Conservation (phyloP, 768 basidiomycete genomes). For the Naematelia encephala region DNA sequence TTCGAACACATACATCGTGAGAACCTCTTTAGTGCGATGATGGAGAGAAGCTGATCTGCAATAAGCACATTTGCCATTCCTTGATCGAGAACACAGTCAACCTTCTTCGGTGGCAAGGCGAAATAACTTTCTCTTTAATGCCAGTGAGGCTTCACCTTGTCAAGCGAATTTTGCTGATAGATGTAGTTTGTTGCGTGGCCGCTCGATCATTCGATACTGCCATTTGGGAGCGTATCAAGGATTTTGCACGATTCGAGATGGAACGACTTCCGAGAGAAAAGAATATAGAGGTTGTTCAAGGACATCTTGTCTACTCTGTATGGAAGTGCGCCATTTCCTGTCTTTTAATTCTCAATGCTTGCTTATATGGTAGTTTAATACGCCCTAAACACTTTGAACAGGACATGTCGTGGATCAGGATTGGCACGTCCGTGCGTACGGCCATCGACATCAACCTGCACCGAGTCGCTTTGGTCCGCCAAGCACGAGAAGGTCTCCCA, state of each 20-base stretch:
- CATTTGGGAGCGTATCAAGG: constrained; percentile 30
- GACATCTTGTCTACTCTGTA: constrained; percentile 31
- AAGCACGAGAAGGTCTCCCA: constrained; percentile 24
- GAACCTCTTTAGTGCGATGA: too few relatives aligned
- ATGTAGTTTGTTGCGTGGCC: constrained; percentile 33
- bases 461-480: constrained; percentile 24
- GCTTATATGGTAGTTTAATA: constrained; percentile 19
- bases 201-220: constrained; percentile 26
- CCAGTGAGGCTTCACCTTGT: constrained; percentile 18
- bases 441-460: constrained; percentile 43
- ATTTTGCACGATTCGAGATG: constrained; percentile 36
- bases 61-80: constrained; percentile 32
- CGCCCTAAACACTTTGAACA: constrained; percentile 38
- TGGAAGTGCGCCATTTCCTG: constrained; percentile 34
- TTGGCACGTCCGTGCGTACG: constrained; percentile 28
- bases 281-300: constrained; percentile 37
- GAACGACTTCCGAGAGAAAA: constrained; percentile 39
- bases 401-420: constrained; percentile 36
- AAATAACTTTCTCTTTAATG: constrained; percentile 43
- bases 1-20: constrained; percentile 33
- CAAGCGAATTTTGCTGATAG: background rate
- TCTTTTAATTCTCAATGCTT: background rate
- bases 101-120: constrained; percentile 31
- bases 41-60: too few relatives aligned
- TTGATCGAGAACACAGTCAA: constrained; percentile 24